Conservation (phyloP, 495 filamentous ascomycete genomes). For the Podospora fimiseda region DNA sequence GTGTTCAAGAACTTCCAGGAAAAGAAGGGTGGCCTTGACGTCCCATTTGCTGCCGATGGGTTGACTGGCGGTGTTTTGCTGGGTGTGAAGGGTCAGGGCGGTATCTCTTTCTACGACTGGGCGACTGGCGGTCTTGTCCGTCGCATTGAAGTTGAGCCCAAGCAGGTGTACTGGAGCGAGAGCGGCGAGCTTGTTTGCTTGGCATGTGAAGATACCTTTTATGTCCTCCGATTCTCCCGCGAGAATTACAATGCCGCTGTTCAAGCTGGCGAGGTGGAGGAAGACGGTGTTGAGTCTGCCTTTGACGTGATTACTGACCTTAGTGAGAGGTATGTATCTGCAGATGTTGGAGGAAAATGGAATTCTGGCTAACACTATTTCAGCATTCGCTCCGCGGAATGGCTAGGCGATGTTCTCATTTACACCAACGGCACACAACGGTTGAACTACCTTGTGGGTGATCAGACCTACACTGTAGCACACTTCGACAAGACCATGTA, state of each 20-base stretch:
- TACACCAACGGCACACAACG: slow-evolving; percentile 97
- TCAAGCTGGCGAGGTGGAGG: slow-evolving; percentile 75
- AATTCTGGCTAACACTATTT: slow-evolving; percentile 14
- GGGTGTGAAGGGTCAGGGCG: slow-evolving; percentile 89
- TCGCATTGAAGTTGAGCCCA: slow-evolving; percentile 93
- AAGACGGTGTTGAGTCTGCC: slow-evolving; percentile 95
- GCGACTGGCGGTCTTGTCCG: slow-evolving; percentile 80
- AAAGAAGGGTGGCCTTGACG: slow-evolving; percentile 79
- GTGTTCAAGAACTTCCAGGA: slow-evolving; percentile 98
- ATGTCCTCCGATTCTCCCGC: slow-evolving; percentile 82
- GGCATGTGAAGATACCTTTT: slow-evolving; percentile 93
- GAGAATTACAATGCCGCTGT: slow-evolving; percentile 80
- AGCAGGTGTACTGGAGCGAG: slow-evolving; percentile 94
- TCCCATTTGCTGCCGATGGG: slow-evolving; percentile 93
- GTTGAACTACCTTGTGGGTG: slow-evolving; percentile 95
- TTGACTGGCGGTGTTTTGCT: slow-evolving; percentile 85
- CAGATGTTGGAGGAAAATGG: neutral
- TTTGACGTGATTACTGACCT: slow-evolving; percentile 95
- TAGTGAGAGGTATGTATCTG: slow-evolving; percentile 61
- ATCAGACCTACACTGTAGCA: slow-evolving; percentile 97
- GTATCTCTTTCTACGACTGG: slow-evolving; percentile 96
- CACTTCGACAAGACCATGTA: slow-evolving; percentile 97
- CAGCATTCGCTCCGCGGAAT: slow-evolving; percentile 88
- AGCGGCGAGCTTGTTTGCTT: slow-evolving; percentile 87
- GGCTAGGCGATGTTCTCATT: slow-evolving; percentile 98